phyloP scores from a whole-genome alignment of 148 eudicot genomes.

The Vaccinium corymbosum region DNA sequence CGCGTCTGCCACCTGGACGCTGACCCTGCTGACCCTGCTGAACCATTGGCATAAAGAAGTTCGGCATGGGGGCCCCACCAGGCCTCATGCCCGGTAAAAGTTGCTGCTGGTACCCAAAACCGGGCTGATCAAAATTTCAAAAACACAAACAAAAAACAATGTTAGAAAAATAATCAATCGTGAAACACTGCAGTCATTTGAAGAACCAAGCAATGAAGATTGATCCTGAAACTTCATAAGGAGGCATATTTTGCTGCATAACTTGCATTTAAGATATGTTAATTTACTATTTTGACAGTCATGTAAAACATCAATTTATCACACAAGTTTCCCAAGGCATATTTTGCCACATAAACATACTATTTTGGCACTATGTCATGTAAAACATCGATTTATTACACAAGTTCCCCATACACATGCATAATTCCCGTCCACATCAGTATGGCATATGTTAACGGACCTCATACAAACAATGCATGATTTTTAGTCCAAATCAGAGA shows the following conservation, averaged over 20 bases:
- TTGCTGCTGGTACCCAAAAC: constrained; percentile 83
- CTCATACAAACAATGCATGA: not conserved
- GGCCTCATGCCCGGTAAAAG: constrained; percentile 76
- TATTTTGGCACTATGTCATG: not conserved
- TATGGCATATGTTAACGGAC: not conserved
- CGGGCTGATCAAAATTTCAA: constrained; percentile 38
- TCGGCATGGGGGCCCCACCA: constrained; percentile 66
- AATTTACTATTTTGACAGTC: not conserved
- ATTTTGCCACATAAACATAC: not conserved
- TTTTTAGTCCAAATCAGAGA: not conserved
- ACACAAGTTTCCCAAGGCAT: not conserved
- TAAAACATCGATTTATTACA: not conserved
- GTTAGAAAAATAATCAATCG: not conserved
- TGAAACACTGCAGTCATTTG: not conserved
- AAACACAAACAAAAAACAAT: not conserved
- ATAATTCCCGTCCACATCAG: not conserved
- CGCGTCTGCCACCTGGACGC: constrained; percentile 67
- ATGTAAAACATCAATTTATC: not conserved
- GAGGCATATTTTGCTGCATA: not conserved
- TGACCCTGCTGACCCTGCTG: constrained; percentile 79
- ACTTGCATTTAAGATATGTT: not conserved
- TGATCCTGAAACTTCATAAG: constrained; percentile 8
- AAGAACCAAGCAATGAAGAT: not conserved
- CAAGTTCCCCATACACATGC: not conserved
- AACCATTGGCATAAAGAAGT: constrained; percentile 71